These are phyloP conservation scores for Arachis stenosperma DNA, from an alignment of 306 rosid genomes.

Conservation along the genomic window DNA sequence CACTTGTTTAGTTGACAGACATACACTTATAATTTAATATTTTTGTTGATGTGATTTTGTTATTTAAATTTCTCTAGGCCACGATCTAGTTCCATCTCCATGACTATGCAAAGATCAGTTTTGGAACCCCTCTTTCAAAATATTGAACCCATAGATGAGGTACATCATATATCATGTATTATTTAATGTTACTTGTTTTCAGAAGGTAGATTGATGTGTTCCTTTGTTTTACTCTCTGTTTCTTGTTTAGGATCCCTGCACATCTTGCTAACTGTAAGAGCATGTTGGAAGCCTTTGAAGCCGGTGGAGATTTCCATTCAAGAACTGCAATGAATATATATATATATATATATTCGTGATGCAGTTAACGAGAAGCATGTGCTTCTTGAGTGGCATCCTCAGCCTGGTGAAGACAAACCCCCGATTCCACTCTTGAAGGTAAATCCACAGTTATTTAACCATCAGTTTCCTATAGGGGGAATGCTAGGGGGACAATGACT, in stretches of 20 bases:
- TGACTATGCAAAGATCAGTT: constrained; percentile 75
- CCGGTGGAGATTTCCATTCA: too few species aligned
- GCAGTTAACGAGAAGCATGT: too few species aligned
- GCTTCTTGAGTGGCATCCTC: too few species aligned
- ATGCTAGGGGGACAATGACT: too few species aligned
- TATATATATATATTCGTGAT: too few species aligned
- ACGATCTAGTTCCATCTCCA: constrained; percentile 92
- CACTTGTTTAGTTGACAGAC: constrained; percentile 17
- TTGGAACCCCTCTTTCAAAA: constrained; percentile 95
- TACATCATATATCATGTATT: constrained; percentile 43
- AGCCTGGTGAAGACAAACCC: too few species aligned
- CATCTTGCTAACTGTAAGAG: too few species aligned
- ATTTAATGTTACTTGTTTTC: constrained; percentile 30
- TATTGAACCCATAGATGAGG: constrained; percentile 93
- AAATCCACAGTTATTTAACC: too few species aligned
- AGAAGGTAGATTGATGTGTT: constrained; percentile 33
- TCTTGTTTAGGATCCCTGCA: background rate
- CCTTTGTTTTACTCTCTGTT: constrained; percentile 24
- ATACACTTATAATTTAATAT: constrained; percentile 11
- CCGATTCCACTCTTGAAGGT: too few species aligned
- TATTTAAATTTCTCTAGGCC: constrained; percentile 58
- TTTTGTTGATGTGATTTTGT: constrained; percentile 25
- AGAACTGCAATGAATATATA: too few species aligned
- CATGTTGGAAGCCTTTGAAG: too few species aligned
- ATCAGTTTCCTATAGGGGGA: too few species aligned